Base-by-base conservation (phyloP, 768 basidiomycete genomes). In the Lentinula boryana region DNA sequence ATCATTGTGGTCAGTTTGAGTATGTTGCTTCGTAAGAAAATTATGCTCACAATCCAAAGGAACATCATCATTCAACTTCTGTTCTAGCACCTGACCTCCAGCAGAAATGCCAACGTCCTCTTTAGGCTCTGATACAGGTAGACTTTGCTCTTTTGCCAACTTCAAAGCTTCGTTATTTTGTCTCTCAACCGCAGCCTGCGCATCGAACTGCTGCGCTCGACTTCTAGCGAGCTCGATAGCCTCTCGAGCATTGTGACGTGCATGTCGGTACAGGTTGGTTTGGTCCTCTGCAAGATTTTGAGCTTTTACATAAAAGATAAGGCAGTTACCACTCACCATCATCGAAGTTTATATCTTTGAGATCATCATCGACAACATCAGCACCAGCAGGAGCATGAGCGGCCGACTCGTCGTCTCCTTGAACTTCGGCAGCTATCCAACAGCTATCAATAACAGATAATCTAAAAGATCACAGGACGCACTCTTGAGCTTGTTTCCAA, bases 401-500 rank as follows among this genome's bases (percentile, higher is more conserved):
- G 32, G 74, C 64, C 27, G 66, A 65, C 54, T 80, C 80, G 0
- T 67, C 71, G 12, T 78, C 78, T 6, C 88, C 89, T 74, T 92
- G 87, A 48, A 90, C 80, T 68, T 93, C 89, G 51, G 87, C 83
- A 38, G 91, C 91, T 93, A 65, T 36, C 60, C 43, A 72, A 62
- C 60, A 12, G 12, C 62, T 56, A 64, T 57, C 60, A 65, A 65
- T 53, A 63, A 46, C 31, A 60, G 58, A 55, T 51, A 54, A 12
- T 58, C 31, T 49, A 36, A 40, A 50, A 18, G 40, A 35, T 38
- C 9, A 44, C 5, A 40, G 43, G 38, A 75, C 86, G 67, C 72
- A 92, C 91, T 93, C 72, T 92, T 92, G 57, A 93, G 82, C 76
- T 98, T 98, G 75, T 87, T 97, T 35, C 96, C 96, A 61, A 99